Evolutionary conservation across 805 yeast genomes (phyloP).

Genomic region (Yarrowia deformans): DNA sequence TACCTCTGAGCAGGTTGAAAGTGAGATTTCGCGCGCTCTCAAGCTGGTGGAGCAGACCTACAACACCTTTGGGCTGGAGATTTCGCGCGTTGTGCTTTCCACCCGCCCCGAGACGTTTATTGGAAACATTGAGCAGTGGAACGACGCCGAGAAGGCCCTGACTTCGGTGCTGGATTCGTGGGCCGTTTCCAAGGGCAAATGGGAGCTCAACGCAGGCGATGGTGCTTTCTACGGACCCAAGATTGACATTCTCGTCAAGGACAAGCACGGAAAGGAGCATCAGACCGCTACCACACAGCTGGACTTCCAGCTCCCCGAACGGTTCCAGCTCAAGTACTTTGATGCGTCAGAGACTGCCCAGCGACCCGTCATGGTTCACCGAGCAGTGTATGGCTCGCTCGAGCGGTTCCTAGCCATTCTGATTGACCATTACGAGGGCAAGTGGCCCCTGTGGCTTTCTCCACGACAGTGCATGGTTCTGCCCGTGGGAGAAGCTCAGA

Average conservation of each 20-base stretch:
- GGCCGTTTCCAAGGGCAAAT: constrained; percentile 58
- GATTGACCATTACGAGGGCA: constrained; percentile 87
- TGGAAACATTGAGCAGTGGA: constrained; percentile 82
- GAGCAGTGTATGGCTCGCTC: constrained; percentile 94
- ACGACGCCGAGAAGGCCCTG: constrained; percentile 76
- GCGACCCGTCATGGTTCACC: constrained; percentile 91
- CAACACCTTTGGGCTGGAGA: constrained; percentile 64
- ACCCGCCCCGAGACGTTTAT: constrained; percentile 85
- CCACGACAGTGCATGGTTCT: constrained; percentile 88
- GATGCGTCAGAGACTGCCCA: constrained; percentile 1
- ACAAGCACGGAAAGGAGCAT: constrained; percentile 79
- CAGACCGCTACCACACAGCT: constrained; percentile 96
- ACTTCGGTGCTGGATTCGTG: constrained; percentile 60
- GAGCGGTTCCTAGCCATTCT: constrained; percentile 91
- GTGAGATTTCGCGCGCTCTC: constrained; percentile 76
- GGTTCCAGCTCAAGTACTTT: constrained; percentile 73
- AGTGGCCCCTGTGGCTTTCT: constrained; percentile 97
- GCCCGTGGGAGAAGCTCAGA: constrained; percentile 69
- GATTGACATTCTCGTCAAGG: constrained; percentile 84
- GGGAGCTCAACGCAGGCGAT: constrained; percentile 87
- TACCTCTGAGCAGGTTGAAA: constrained; percentile 72
- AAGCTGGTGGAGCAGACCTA: constrained; percentile 79
- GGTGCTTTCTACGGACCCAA: constrained; percentile 83
- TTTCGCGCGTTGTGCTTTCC: constrained; percentile 72
- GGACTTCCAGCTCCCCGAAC: constrained; percentile 90